These are phyloP conservation scores for Neurospora sp. DNA, from an alignment of 495 filamentous ascomycete species.

Conservation along the genomic window DNA sequence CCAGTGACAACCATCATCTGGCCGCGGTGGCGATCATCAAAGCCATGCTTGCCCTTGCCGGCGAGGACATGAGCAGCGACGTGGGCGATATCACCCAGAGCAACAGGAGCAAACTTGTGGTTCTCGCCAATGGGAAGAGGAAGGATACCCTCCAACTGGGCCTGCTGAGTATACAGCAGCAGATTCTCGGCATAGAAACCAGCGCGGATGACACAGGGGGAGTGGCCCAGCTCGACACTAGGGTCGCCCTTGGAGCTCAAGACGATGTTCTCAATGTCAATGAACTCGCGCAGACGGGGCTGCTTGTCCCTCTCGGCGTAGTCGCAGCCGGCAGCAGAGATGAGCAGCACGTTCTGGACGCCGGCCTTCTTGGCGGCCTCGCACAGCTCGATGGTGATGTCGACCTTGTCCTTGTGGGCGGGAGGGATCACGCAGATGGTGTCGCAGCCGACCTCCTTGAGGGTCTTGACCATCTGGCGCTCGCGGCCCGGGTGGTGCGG, in stretches of 20 bases:
- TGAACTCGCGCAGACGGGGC: constrained; percentile 44
- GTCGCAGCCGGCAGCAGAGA: constrained; percentile 46
- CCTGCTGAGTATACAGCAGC: constrained; percentile 39
- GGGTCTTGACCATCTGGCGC: constrained; percentile 24
- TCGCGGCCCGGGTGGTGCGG: constrained; percentile 34
- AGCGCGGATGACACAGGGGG: constrained; percentile 41
- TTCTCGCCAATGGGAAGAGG: constrained; percentile 39
- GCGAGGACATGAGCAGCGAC: constrained; percentile 43
- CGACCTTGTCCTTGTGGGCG: constrained; percentile 35
- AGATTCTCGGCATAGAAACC: constrained; percentile 51
- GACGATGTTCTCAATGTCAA: constrained; percentile 40
- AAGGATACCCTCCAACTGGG: constrained; percentile 33
- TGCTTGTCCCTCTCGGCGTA: constrained; percentile 41
- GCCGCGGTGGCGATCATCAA: constrained; percentile 44
- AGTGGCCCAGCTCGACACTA: constrained; percentile 28
- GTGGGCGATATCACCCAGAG: constrained; percentile 40
- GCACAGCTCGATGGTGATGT: constrained; percentile 39
- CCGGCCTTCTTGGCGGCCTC: constrained; percentile 39
- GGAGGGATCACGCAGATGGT: constrained; percentile 47
- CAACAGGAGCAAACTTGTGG: constrained; percentile 46
- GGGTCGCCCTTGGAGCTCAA: constrained; percentile 39
- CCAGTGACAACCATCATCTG: constrained; percentile 47
- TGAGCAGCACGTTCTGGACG: constrained; percentile 40
- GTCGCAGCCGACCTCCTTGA: constrained; percentile 37
- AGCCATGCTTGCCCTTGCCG: constrained; percentile 44